phyloP scores from a whole-genome alignment of 2,329 filamentous ascomycete species.

The Westerdykella sp. region DNA sequence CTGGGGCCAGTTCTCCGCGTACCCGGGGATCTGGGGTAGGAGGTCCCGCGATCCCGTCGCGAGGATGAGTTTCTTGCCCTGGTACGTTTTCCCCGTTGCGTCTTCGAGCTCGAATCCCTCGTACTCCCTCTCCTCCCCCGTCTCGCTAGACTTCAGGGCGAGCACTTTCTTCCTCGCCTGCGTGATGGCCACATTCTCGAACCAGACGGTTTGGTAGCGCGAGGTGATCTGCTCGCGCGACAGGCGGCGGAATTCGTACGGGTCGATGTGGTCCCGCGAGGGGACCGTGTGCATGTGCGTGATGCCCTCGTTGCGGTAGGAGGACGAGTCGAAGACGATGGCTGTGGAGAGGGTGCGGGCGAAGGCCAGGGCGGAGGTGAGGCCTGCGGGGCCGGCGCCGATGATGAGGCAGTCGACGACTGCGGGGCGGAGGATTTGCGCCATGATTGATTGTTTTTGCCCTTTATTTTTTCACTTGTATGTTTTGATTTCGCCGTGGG shows the following conservation, averaged over 20 bases:
- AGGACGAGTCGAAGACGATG: conserved; percentile 40
- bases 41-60: conserved; percentile 51
- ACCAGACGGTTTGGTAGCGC: conserved; percentile 34
- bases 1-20: conserved; percentile 47
- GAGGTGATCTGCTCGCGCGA: conserved; percentile 31
- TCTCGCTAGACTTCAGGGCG: conserved; percentile 4
- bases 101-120: conserved; percentile 40
- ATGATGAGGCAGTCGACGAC: conserved; percentile 28
- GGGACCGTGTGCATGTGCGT: conserved; percentile 42
- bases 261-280: conserved; percentile 24
- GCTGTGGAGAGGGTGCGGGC: conserved; percentile 37
- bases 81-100: conserved; percentile 38
- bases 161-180: conserved; percentile 16
- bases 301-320: conserved; percentile 40
- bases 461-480: background rate
- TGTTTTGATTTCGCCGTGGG: too few species aligned
- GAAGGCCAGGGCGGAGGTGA: conserved; percentile 37
- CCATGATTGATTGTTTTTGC: background rate
- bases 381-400: conserved; percentile 43
- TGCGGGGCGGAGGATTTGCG: conserved; percentile 9
- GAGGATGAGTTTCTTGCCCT: conserved; percentile 50
- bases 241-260: conserved; percentile 23
- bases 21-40: conserved; percentile 48
- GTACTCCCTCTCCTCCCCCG: conserved; percentile 7
- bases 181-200: conserved; percentile 23